phyloP scores from a whole-genome alignment of 2,329 filamentous ascomycete species.

The Ascochyta lentis region DNA sequence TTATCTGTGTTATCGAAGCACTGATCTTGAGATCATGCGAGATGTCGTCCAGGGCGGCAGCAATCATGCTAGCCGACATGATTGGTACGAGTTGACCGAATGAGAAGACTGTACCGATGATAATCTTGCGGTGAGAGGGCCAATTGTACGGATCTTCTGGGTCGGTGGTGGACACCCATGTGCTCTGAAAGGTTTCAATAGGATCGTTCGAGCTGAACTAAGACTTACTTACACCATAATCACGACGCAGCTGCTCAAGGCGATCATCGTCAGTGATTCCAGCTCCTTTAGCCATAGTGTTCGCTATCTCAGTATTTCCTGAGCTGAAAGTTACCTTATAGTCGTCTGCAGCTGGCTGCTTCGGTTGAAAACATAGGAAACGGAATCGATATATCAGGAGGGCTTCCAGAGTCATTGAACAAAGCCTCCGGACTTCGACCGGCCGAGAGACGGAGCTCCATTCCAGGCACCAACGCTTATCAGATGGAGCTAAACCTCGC shows the following conservation, averaged over 20 bases:
- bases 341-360: no score
- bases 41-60: conserved; percentile 18
- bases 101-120: conserved; percentile 14
- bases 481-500: background rate
- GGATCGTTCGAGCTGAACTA: background rate
- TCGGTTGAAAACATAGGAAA: no score
- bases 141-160: conserved; percentile 45
- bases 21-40: conserved; percentile 15
- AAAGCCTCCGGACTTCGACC: no score
- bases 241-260: background rate
- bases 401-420: no score
- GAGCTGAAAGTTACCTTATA: no score
- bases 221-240: background rate
- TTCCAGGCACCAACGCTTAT: conserved; percentile 1
- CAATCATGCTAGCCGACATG: conserved; percentile 25
- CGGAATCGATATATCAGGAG: background rate
- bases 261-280: no score
- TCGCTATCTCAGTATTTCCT: no score
- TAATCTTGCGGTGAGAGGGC: conserved; percentile 30
- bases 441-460: conserved; percentile 14
- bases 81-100: conserved; percentile 23
- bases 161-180: conserved; percentile 15
- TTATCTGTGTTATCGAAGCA: conserved; percentile 18
- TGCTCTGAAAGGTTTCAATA: background rate
- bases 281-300: no score